A percentile compares a stretch with the other conserved stretches of the same genome.
These are phyloP conservation scores for Hippophae tibetana DNA, from an alignment of 306 rosid species.

Conservation along the genomic window DNA sequence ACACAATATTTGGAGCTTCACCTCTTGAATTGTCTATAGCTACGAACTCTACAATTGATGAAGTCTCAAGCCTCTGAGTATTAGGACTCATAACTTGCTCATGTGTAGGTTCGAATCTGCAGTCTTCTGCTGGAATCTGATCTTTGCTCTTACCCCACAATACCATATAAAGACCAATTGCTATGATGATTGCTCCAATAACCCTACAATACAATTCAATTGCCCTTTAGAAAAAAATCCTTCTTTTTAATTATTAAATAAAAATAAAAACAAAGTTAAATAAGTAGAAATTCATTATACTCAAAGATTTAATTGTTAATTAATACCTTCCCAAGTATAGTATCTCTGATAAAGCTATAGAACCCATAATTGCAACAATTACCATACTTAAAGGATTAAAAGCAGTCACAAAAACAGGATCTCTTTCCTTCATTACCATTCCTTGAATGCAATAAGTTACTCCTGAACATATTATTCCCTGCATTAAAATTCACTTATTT, in stretches of 20 bases:
- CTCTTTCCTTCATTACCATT: slow-evolving; percentile 32
- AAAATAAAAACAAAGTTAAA: neutral
- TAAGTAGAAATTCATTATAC: neutral
- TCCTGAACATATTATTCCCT: slow-evolving; percentile 46
- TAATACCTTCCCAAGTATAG: slow-evolving; percentile 35
- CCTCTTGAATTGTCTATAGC: too few relatives aligned
- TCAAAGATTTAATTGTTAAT: neutral
- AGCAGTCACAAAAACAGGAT: slow-evolving; percentile 39
- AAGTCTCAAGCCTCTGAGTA: too few relatives aligned
- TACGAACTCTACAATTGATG: too few relatives aligned
- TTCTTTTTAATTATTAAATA: neutral
- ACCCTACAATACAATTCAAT: slow-evolving; percentile 15
- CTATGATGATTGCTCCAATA: slow-evolving; percentile 21
- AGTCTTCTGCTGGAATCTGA: neutral
- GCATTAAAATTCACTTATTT: slow-evolving; percentile 10
- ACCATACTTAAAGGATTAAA: slow-evolving; percentile 33
- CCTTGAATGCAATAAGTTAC: slow-evolving; percentile 33
- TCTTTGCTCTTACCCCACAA: slow-evolving; percentile 36
- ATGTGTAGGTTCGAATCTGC: too few relatives aligned
- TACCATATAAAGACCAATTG: slow-evolving; percentile 23
- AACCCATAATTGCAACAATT: slow-evolving; percentile 33
- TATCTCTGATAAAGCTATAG: slow-evolving; percentile 22
- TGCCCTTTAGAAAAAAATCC: neutral
- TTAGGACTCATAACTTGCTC: too few relatives aligned
- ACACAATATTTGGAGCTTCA: too few relatives aligned